Evolutionary conservation across 148 eudicot genomes (phyloP).

Genomic region (Heliamphora exappendiculata): DNA sequence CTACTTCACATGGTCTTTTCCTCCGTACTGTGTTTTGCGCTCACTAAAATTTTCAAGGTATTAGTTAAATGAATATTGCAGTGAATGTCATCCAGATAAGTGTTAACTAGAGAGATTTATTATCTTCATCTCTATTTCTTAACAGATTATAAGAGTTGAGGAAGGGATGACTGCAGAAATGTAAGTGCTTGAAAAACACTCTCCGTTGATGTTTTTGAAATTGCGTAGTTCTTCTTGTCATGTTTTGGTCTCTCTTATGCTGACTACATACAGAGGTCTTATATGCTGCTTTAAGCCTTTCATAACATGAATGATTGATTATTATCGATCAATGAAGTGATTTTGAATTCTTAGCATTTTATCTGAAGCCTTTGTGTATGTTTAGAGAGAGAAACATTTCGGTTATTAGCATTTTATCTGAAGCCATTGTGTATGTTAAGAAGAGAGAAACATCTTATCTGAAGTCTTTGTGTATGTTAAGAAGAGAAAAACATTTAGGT

Average conservation of each 20-base stretch:
- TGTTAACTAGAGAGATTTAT: slow-evolving; percentile 13
- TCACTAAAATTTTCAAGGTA: slow-evolving; percentile 94
- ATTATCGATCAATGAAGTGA: background rate
- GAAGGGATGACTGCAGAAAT: slow-evolving; percentile 96
- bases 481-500: background rate
- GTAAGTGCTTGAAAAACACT: slow-evolving; percentile 44
- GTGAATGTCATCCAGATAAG: background rate
- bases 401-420: slow-evolving; percentile 5
- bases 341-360: background rate
- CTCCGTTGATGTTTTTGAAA: slow-evolving; percentile 4
- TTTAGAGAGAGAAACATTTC: no score
- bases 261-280: background rate
- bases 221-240: background rate
- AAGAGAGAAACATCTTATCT: no score
- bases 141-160: slow-evolving; percentile 84
- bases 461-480: background rate
- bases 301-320: background rate
- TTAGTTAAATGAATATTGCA: background rate
- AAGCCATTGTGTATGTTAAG: no score
- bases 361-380: slow-evolving; percentile 7
- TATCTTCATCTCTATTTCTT: slow-evolving; percentile 10
- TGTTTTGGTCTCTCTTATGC: background rate
- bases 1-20: slow-evolving; percentile 99
- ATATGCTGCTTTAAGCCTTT: background rate
- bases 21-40: slow-evolving; percentile 74